phyloP scores from a whole-genome alignment of 352 stramenopile species.

The Pythium phragmitis region DNA sequence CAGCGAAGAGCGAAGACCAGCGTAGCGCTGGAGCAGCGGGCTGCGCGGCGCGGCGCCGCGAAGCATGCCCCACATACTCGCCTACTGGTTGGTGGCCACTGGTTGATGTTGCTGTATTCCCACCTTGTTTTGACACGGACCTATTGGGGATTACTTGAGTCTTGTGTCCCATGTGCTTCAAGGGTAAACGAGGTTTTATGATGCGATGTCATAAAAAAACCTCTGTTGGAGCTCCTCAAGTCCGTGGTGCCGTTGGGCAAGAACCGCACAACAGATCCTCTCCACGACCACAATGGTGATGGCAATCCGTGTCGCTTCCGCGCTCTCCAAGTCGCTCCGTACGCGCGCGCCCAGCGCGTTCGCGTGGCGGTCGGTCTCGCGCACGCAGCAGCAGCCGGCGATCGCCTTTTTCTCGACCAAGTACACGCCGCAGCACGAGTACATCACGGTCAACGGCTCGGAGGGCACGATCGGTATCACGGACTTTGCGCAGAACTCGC shows the following conservation, averaged over 20 bases:
- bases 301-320: slow-evolving; percentile 50
- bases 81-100: not conserved
- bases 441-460: slow-evolving; percentile 77
- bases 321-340: slow-evolving; percentile 56
- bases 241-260: slow-evolving; percentile 10
- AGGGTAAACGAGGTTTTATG: slow-evolving; percentile 23
- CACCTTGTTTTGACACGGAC: slow-evolving; percentile 13
- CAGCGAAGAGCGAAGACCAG: not conserved
- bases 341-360: slow-evolving; percentile 13
- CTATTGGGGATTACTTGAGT: slow-evolving; percentile 18
- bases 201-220: slow-evolving; percentile 9
- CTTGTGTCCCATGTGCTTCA: slow-evolving; percentile 9
- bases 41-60: slow-evolving; percentile 2
- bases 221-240: not conserved
- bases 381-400: slow-evolving; percentile 34
- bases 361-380: slow-evolving; percentile 37
- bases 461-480: slow-evolving; percentile 95
- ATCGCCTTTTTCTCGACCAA: slow-evolving; percentile 78
- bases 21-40: slow-evolving; percentile 5
- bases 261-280: slow-evolving; percentile 18
- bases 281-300: slow-evolving; percentile 30
- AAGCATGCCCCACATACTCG: slow-evolving; percentile 13
- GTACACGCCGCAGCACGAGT: slow-evolving; percentile 87
- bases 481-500: slow-evolving; percentile 95
- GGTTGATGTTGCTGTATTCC: slow-evolving; percentile 16